phyloP scores from a whole-genome alignment of 2,329 filamentous ascomycete species.

The Orbilia javanica region DNA sequence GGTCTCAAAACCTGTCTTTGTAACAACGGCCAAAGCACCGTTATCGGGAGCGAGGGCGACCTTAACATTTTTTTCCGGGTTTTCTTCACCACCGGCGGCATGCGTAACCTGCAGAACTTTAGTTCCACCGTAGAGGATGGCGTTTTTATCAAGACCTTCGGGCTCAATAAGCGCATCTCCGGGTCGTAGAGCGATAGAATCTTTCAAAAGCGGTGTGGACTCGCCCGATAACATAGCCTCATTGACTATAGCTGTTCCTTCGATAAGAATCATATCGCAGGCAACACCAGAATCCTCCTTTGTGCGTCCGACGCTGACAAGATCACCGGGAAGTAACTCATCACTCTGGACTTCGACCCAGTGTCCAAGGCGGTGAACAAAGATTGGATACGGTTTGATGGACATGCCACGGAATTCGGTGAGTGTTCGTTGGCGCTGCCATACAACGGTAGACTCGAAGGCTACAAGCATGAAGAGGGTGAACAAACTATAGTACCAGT shows the following conservation, averaged over 20 bases:
- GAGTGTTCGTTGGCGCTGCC: conserved; percentile 95
- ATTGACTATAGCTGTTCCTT: conserved; percentile 97
- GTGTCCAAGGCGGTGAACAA: conserved; percentile 86
- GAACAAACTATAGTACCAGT: conserved; percentile 99
- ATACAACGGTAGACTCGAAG: conserved; percentile 98
- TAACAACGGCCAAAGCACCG: conserved; percentile 91
- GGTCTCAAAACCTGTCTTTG: conserved; percentile 98
- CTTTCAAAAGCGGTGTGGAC: conserved; percentile 95
- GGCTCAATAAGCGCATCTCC: conserved; percentile 83
- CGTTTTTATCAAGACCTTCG: conserved; percentile 94
- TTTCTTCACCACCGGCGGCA: conserved; percentile 51
- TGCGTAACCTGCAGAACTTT: conserved; percentile 86
- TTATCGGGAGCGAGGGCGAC: conserved; percentile 89
- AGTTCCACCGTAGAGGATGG: conserved; percentile 95
- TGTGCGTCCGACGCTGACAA: conserved; percentile 90
- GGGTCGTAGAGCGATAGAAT: conserved; percentile 91
- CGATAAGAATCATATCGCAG: conserved; percentile 94
- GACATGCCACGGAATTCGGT: conserved; percentile 99
- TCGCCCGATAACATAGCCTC: conserved; percentile 99
- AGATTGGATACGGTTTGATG: conserved; percentile 97
- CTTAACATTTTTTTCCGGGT: conserved; percentile 68
- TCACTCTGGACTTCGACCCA: conserved; percentile 93
- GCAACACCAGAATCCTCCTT: conserved; percentile 98
- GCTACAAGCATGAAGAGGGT: conserved; percentile 98
- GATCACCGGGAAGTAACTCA: conserved; percentile 89